Evolutionary conservation across 495 filamentous ascomycete genomes (phyloP), one percentile per base, ranked within the genome.

Genomic region (Lasiosphaeria miniovina): DNA sequence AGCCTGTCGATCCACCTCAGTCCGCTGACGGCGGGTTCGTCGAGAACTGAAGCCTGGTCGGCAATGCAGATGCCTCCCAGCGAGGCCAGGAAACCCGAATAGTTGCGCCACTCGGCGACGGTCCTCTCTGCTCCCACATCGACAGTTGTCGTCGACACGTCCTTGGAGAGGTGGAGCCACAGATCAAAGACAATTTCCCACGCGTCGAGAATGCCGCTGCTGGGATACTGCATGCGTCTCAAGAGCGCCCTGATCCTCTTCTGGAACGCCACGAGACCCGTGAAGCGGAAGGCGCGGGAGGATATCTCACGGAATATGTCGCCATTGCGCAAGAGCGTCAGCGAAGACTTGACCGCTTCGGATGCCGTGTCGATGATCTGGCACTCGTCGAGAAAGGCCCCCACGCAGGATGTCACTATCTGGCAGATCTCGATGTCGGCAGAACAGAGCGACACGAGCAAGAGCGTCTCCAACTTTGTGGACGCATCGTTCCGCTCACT

Each of bases 11-110:
- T 87, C 85, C 85, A 88, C 56, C 76, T 74, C 8, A 86, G 66
- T 14, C 84, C 84, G 17, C 78, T 76, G 48, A 85, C 70, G 5
- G 79, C 74, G 34, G 81, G 71, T 55, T 88, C 85, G 58, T 86
- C 84, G 12, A 77, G 65, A 38, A 74, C 66, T 54, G 74, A 63
- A 55, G 78, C 75, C 62, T 83, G 79, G 57, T 85, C 80, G 4
- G 85, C 82, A n/a, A 84, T 85, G 66, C 85, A 88, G 54, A 81
- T 78, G 4, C 85, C 85, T n/a, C 84, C 85, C 38, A 88, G 73
- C 3, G 84, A 86, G 17, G 85, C 85, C 14, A 88, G 77, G 65
- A 88, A 87, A 4, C 85, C 85, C 4, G 84, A 86, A 56, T 83
- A 82, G 62, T 88, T 88, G 36, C 85, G 78, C 85, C 85, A 88